Percentiles rank a stretch among this genome's conserved stretches.
phyloP scores from a whole-genome alignment of 2,329 filamentous ascomycete species.

The Neofusicoccum parvum region DNA sequence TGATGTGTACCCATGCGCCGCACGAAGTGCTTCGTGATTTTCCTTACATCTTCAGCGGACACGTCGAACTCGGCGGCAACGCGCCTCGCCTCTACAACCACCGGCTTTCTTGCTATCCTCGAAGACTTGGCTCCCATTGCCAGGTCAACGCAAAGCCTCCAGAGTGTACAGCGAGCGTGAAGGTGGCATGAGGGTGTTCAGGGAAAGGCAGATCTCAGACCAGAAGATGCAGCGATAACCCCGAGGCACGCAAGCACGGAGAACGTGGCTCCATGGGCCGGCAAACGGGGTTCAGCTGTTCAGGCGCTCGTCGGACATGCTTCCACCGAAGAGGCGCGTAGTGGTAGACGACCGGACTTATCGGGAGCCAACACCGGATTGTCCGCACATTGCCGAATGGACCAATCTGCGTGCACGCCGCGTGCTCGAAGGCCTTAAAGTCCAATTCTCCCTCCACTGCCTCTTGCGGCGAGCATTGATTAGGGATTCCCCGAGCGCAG shows the following conservation, averaged over 20 bases:
- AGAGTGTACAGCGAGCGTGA: not conserved
- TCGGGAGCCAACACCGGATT: conserved; percentile 4
- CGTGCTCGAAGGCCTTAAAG: not conserved
- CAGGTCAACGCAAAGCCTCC: not conserved
- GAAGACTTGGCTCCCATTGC: conserved; percentile 17
- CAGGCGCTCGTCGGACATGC: not conserved
- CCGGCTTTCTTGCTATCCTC: conserved; percentile 7
- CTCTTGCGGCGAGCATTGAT: no score
- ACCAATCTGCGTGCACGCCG: not conserved
- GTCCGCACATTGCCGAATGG: not conserved
- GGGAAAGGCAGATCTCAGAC: not conserved
- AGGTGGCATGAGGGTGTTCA: not conserved
- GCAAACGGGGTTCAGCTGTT: not conserved
- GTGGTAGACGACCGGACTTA: not conserved
- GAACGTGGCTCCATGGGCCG: not conserved
- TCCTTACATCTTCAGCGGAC: conserved; percentile 8
- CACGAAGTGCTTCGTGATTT: conserved; percentile 11
- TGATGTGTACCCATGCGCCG: conserved; percentile 2
- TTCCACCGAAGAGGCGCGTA: not conserved
- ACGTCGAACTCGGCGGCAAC: conserved; percentile 15
- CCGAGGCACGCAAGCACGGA: not conserved
- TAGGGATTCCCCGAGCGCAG: not conserved
- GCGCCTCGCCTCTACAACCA: conserved; percentile 10
- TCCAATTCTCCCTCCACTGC: not conserved
- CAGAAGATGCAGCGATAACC: not conserved